Evolutionary conservation across 2,329 filamentous ascomycete genomes (phyloP).

Genomic region (Beauveria rudraprayagi): DNA sequence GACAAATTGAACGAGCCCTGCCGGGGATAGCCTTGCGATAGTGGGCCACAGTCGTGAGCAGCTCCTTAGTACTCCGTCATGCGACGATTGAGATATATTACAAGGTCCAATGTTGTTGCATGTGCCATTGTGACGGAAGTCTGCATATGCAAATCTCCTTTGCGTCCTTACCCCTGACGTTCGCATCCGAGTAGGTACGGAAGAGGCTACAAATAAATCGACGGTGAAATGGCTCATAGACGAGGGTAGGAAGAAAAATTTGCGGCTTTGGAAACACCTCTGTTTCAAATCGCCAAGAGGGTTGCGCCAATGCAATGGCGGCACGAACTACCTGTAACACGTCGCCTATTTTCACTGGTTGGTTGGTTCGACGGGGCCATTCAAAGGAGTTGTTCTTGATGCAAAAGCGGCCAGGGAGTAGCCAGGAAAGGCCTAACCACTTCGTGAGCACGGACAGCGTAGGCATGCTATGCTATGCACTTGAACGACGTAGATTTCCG

Average conservation of each 20-base stretch:
- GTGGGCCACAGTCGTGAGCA: neutral
- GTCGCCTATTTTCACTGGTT: slow-evolving; percentile 4
- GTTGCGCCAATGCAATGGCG: neutral
- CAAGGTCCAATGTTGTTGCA: neutral
- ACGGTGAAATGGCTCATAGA: neutral
- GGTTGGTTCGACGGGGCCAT: neutral
- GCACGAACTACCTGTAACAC: slow-evolving; percentile 7
- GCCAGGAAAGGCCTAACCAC: neutral
- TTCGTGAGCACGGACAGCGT: slow-evolving; percentile 1
- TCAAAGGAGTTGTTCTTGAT: neutral
- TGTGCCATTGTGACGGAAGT: neutral
- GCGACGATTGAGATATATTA: neutral
- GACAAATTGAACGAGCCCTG: no score
- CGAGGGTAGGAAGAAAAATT: neutral
- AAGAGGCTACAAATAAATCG: neutral
- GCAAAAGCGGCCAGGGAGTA: neutral
- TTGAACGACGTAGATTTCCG: neutral
- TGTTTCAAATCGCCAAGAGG: slow-evolving; percentile 7
- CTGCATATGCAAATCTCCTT: slow-evolving; percentile 9
- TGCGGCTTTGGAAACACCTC: slow-evolving; percentile 6
- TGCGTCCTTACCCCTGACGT: neutral
- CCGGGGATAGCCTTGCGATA: no score
- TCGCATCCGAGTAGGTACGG: neutral
- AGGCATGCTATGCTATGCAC: neutral
- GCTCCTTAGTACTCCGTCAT: neutral